Evolutionary conservation across 2,329 filamentous ascomycete species (phyloP).

Genomic region (Leptographium procerum): DNA sequence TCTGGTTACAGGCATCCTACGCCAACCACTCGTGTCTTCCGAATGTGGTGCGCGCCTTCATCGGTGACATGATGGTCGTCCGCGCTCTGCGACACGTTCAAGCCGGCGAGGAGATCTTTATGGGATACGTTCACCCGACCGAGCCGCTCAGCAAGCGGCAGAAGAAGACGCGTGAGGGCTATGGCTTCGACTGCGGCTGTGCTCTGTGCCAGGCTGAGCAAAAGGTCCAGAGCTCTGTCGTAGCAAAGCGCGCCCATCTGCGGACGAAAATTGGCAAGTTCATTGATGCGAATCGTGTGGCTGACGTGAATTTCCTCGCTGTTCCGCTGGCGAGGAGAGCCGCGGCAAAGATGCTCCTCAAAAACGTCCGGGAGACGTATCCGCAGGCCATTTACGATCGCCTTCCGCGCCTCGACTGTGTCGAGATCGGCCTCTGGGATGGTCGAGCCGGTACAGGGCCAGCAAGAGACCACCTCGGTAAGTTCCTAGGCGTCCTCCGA

Average conservation of each 20-base stretch:
- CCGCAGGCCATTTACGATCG: background rate
- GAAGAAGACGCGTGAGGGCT: background rate
- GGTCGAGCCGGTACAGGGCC: too few species aligned
- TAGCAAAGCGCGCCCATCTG: background rate
- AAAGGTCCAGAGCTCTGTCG: background rate
- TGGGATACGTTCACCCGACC: background rate
- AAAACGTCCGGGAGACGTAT: background rate
- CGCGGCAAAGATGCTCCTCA: background rate
- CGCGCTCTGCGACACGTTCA: conserved; percentile 2
- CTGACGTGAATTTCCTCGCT: background rate
- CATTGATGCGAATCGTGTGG: background rate
- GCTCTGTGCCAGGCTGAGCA: background rate
- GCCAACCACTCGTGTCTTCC: conserved; percentile 26
- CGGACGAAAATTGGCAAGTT: background rate
- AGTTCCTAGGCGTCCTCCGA: conserved; percentile 1
- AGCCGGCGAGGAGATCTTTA: conserved; percentile 4
- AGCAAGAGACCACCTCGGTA: background rate
- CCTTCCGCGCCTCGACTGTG: conserved; percentile 2
- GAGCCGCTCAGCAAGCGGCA: background rate
- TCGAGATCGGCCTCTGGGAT: background rate
- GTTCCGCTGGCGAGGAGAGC: background rate
- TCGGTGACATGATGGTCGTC: conserved; percentile 21
- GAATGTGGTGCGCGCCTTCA: conserved; percentile 21
- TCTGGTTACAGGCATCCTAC: conserved; percentile 24
- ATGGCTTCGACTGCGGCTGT: conserved; percentile 4